Evolutionary conservation across 2,329 filamentous ascomycete species (phyloP).

Genomic region (Colletotrichum zoysiae): DNA sequence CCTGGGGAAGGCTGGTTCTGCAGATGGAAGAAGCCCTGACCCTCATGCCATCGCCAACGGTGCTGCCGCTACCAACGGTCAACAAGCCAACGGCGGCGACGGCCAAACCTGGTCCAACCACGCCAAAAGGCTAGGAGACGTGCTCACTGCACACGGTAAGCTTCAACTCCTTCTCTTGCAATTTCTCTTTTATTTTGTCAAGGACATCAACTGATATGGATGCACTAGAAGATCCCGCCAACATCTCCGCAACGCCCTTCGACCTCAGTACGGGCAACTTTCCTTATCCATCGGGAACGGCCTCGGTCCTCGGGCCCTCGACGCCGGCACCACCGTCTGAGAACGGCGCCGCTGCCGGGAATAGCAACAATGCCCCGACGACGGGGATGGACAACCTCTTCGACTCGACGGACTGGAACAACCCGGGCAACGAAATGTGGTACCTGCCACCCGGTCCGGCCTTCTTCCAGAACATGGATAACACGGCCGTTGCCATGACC

Average conservation of each 20-base stretch:
- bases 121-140: constrained; percentile 56
- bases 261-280: constrained; percentile 68
- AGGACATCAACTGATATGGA: constrained; percentile 40
- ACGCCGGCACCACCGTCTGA: constrained; percentile 61
- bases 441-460: constrained; percentile 73
- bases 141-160: constrained; percentile 55
- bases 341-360: constrained; percentile 44
- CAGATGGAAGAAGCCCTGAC: constrained; percentile 58
- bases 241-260: constrained; percentile 74
- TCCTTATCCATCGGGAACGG: constrained; percentile 62
- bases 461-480: constrained; percentile 74
- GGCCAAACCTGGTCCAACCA: constrained; percentile 48
- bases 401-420: constrained; percentile 64
- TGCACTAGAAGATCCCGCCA: constrained; percentile 46
- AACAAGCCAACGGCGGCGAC: constrained; percentile 27
- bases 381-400: constrained; percentile 56
- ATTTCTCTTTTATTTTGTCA: not conserved
- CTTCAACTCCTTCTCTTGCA: not conserved
- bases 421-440: constrained; percentile 73
- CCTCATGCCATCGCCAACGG: constrained; percentile 46
- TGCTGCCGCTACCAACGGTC: constrained; percentile 20
- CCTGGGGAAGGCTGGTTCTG: constrained; percentile 54
- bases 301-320: constrained; percentile 62
- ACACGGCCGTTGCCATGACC: constrained; percentile 73
- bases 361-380: constrained; percentile 45